Evolutionary conservation across 768 basidiomycete species (phyloP), one percentile per base, ranked within the genome.

Genomic region (Lentinula boryana): DNA sequence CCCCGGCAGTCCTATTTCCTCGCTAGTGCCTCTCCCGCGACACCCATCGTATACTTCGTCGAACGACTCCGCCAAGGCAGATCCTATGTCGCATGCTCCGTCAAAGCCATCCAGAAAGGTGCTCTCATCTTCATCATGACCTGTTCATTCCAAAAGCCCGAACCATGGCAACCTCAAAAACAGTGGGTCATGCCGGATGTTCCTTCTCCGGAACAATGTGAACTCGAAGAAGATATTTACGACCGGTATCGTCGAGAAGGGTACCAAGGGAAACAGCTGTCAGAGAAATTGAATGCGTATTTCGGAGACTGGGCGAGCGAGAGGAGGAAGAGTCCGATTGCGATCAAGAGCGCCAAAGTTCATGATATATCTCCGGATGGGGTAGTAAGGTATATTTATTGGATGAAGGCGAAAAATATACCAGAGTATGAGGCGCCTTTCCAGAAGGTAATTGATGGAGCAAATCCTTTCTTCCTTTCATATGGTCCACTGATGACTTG

Each of bases 111-210:
- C 44, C 82, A 84, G 63, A 78, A 78, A 61, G 81, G 81, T 43
- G 68, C 68, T 18, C 72, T 74, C 43, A 74, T 81, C 55, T 81
- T 82, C 69, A 79, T 88, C 44, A 77, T 93, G 73, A 68, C 90
- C 62, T 93, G 89, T 70, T 93, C 91, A 4, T 94, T 92, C 78
- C 90, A 93, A 63, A 79, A 76, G 56, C 88, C 89, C 3, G 92
- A 94, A 68, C 83, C 84, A 9, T 84, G 84, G 81, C 90, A 91
- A 67, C 89, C 85, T 1, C 69, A 75, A 8, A 78, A 86, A 65
- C 87, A 89, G 61, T 87, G 83, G 81, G 72, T 82, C 3, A 86
- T 89, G 80, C 91, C 91, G 0, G 60, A 71, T 12, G 76, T 79
- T 16, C 82, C 79, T 4, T 67, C 64, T 16, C 86, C 89, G 0